Percentiles rank a stretch among this genome's conserved stretches.
These are phyloP conservation scores for Wickerhamiella azymoides DNA, from an alignment of 805 yeast genomes.

Conservation along the genomic window DNA sequence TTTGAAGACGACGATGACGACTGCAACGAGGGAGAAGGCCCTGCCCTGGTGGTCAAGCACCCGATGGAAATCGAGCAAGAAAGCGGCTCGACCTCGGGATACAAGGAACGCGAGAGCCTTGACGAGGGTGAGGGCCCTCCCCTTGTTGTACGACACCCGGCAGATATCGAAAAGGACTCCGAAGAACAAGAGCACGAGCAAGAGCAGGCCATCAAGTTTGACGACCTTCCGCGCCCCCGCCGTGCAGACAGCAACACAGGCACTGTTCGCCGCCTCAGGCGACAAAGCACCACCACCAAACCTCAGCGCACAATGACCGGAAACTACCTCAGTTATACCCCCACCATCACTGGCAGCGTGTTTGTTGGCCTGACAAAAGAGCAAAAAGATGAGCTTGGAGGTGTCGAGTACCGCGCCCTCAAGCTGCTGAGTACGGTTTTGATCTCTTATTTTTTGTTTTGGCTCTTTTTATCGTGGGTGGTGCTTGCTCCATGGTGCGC, in stretches of 20 bases:
- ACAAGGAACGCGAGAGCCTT: constrained; percentile 3
- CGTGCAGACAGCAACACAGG: neutral
- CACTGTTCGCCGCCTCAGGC: neutral
- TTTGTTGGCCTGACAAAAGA: constrained; percentile 68
- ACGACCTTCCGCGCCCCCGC: constrained; percentile 2
- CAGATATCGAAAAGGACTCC: constrained; percentile 38
- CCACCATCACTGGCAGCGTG: constrained; percentile 84
- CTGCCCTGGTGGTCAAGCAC: constrained; percentile 61
- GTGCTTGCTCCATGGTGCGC: constrained; percentile 35
- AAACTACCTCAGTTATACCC: constrained; percentile 71
- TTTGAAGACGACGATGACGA: constrained; percentile 18
- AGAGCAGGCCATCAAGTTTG: constrained; percentile 2
- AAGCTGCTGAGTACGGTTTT: constrained; percentile 53
- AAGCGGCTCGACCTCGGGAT: constrained; percentile 13
- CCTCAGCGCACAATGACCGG: constrained; percentile 21
- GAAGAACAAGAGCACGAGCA: neutral
- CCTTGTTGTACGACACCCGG: constrained; percentile 62
- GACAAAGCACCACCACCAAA: neutral
- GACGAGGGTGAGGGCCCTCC: constrained; percentile 61
- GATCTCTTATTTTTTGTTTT: constrained; percentile 53
- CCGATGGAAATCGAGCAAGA: constrained; percentile 52
- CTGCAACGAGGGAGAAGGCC: constrained; percentile 47
- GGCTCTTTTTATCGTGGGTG: constrained; percentile 50
- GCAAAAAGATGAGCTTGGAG: constrained; percentile 91
- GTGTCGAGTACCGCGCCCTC: constrained; percentile 88